Conservation (phyloP, 2,329 filamentous ascomycete genomes). For the Amauroascus verrucosus region DNA sequence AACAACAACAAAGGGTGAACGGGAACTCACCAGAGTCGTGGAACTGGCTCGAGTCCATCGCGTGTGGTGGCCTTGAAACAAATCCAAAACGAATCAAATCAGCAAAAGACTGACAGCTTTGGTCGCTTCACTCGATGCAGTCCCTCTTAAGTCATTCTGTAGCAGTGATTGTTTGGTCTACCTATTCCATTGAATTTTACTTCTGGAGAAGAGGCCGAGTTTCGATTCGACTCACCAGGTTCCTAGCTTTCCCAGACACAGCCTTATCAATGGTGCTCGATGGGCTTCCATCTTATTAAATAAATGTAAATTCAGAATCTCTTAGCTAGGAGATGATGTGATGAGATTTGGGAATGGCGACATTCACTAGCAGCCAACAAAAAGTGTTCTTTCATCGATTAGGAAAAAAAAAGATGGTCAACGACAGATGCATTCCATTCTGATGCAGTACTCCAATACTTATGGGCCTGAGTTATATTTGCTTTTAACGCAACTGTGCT, state of each 20-base stretch:
- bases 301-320: neutral
- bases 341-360: neutral
- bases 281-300: neutral
- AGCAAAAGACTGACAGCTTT: neutral
- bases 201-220: neutral
- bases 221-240: conserved; percentile 1
- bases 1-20: too few species aligned
- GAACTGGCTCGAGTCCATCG: conserved; percentile 6
- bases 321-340: neutral
- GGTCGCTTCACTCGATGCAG: neutral
- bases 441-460: neutral
- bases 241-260: conserved; percentile 7
- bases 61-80: conserved; percentile 8
- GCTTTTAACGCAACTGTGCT: too few species aligned
- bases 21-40: conserved; percentile 7
- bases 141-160: neutral
- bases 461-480: neutral
- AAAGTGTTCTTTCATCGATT: neutral
- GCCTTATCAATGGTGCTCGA: conserved; percentile 5
- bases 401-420: neutral
- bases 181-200: neutral
- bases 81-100: neutral
- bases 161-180: neutral
- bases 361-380: neutral
- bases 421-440: neutral